Percentiles rank a stretch among this genome's conserved stretches.
These are phyloP conservation scores for Lodderomyces theae DNA, from an alignment of 1,139 yeast genomes.

Conservation along the genomic window DNA sequence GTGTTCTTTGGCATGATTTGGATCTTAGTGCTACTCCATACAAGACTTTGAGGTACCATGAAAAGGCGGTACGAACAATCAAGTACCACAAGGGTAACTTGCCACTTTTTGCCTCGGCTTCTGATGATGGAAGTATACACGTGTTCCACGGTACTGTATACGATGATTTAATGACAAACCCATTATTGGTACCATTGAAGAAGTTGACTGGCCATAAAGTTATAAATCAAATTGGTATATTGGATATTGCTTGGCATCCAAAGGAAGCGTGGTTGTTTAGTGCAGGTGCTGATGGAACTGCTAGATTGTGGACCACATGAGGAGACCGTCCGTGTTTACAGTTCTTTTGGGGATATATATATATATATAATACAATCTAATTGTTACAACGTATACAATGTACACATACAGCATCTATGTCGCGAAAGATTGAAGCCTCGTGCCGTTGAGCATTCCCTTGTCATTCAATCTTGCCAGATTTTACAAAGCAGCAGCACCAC, in stretches of 20 bases:
- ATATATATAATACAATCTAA: neutral
- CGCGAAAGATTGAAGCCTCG: too few species aligned
- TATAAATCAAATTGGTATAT: conserved; percentile 79
- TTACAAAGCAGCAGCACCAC: conserved; percentile 10
- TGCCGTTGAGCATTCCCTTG: too few species aligned
- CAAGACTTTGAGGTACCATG: conserved; percentile 92
- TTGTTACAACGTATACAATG: conserved; percentile 1
- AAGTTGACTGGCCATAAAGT: conserved; percentile 91
- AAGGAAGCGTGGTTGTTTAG: conserved; percentile 97
- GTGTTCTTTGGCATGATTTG: conserved; percentile 96
- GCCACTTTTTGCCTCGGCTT: conserved; percentile 93
- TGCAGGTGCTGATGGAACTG: conserved; percentile 98
- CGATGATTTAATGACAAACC: conserved; percentile 94
- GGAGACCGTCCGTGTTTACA: too few species aligned
- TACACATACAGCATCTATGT: neutral
- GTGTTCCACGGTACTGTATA: conserved; percentile 96
- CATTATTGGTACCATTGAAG: conserved; percentile 93
- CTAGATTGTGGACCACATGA: conserved; percentile 97
- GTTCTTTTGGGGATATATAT: conserved; percentile 18
- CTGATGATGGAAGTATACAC: conserved; percentile 92
- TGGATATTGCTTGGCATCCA: conserved; percentile 94
- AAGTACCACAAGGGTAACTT: conserved; percentile 79
- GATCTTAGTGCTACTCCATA: conserved; percentile 89
- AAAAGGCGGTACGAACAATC: conserved; percentile 87
- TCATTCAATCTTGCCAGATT: too few species aligned